These are phyloP conservation scores for Exobasidium rhododendri DNA, from an alignment of 1,284 basidiomycete species.

Conservation along the genomic window DNA sequence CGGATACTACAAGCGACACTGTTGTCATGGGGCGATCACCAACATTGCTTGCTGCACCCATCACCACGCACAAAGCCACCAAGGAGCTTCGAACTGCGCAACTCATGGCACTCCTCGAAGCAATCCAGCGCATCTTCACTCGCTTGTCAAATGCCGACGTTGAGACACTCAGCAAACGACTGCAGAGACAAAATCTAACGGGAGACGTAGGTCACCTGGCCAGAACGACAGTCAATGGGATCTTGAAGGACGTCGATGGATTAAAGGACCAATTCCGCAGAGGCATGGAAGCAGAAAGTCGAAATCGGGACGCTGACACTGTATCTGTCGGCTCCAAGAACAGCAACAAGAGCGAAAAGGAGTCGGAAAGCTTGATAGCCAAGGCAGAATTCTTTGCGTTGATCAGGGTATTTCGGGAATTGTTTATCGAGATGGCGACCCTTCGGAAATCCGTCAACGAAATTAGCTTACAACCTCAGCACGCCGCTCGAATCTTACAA, in stretches of 20 bases:
- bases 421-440: constrained; percentile 77
- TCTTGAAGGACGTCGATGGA: constrained; percentile 69
- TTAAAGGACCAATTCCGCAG: constrained; percentile 72
- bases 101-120: constrained; percentile 69
- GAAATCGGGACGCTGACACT: constrained; percentile 15
- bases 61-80: too few species aligned
- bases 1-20: neutral
- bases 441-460: constrained; percentile 82
- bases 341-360: constrained; percentile 34
- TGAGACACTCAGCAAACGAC: constrained; percentile 76
- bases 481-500: constrained; percentile 57
- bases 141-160: constrained; percentile 79
- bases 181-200: constrained; percentile 84
- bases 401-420: constrained; percentile 79
- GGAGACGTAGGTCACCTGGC: constrained; percentile 85
- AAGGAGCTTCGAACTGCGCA: constrained; percentile 44
- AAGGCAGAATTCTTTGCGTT: constrained; percentile 78
- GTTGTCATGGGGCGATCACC: too few species aligned
- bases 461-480: constrained; percentile 78
- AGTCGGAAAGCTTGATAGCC: constrained; percentile 60
- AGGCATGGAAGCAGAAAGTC: constrained; percentile 59
- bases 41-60: neutral
- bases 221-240: constrained; percentile 72
- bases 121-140: constrained; percentile 65
- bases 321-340: neutral